Percentiles rank a stretch among this genome's conserved stretches.
Conservation (phyloP, 305 asterid genomes). For the Euphrasia arctica region DNA sequence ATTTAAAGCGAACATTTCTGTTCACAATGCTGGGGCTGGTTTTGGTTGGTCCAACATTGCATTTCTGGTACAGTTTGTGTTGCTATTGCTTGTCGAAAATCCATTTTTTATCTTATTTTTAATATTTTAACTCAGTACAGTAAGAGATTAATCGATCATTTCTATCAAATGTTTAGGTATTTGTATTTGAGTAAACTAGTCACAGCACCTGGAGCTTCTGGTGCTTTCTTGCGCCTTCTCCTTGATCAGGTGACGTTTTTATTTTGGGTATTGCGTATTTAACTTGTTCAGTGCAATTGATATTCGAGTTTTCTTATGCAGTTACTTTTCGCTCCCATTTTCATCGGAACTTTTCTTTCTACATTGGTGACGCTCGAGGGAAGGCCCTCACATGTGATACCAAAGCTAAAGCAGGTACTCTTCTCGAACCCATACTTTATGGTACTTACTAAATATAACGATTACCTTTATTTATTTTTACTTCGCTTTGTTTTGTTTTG, state of each 20-base stretch:
- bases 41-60: slow-evolving; percentile 93
- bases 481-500: slow-evolving; percentile 2
- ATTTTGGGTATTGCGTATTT: not conserved
- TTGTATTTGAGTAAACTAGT: slow-evolving; percentile 77
- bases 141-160: not conserved
- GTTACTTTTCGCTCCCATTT: slow-evolving; percentile 78
- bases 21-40: slow-evolving; percentile 80
- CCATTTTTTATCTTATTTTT: not conserved
- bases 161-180: slow-evolving; percentile 48
- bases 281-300: slow-evolving; percentile 6
- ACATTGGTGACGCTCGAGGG: slow-evolving; percentile 85
- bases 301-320: slow-evolving; percentile 34
- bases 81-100: not conserved
- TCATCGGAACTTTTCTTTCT: slow-evolving; percentile 71
- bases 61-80: slow-evolving; percentile 59
- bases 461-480: slow-evolving; percentile 3
- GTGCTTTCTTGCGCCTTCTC: slow-evolving; percentile 69
- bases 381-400: slow-evolving; percentile 65
- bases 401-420: slow-evolving; percentile 84
- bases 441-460: not conserved
- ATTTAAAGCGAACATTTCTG: slow-evolving; percentile 68
- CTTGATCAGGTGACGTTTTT: slow-evolving; percentile 73
- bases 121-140: not conserved
- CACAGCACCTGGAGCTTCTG: slow-evolving; percentile 66
- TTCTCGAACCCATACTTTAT: not conserved